Evolutionary conservation across 1,139 yeast genomes (phyloP).

Genomic region (Candida pseudoviswanathii): DNA sequence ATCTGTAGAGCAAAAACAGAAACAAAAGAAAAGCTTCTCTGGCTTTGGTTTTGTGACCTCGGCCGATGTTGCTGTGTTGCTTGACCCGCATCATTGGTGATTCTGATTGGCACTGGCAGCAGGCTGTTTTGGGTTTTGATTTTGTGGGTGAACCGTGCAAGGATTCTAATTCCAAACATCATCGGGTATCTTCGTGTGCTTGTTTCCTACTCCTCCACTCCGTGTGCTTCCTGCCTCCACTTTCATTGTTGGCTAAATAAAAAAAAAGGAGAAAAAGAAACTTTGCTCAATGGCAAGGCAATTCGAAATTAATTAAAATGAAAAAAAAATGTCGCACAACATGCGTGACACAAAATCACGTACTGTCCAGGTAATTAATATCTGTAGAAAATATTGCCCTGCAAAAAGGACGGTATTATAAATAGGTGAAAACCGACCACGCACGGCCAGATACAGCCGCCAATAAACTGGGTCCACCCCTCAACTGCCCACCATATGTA

Average conservation of each 20-base stretch:
- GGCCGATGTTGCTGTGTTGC: background rate
- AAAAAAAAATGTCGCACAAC: background rate
- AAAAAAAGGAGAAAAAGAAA: background rate
- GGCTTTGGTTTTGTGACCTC: background rate
- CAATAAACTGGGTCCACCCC: no score
- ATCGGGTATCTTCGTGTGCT: no score
- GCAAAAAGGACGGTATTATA: no score
- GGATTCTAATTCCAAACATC: no score
- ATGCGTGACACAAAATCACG: background rate
- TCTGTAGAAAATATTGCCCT: background rate
- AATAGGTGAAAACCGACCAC: no score
- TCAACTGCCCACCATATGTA: no score
- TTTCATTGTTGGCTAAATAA: background rate
- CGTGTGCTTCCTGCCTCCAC: background rate
- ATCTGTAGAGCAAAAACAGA: no score
- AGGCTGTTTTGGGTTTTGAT: no score
- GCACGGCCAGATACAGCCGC: no score
- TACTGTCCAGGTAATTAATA: background rate
- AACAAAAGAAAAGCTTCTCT: background rate
- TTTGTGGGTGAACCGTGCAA: no score
- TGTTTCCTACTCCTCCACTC: background rate
- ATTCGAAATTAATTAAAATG: background rate
- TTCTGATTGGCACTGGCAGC: no score
- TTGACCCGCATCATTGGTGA: no score
- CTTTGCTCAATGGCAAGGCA: background rate